Conservation (phyloP, 1,284 basidiomycete species). For the Ustilago xerochloae region DNA sequence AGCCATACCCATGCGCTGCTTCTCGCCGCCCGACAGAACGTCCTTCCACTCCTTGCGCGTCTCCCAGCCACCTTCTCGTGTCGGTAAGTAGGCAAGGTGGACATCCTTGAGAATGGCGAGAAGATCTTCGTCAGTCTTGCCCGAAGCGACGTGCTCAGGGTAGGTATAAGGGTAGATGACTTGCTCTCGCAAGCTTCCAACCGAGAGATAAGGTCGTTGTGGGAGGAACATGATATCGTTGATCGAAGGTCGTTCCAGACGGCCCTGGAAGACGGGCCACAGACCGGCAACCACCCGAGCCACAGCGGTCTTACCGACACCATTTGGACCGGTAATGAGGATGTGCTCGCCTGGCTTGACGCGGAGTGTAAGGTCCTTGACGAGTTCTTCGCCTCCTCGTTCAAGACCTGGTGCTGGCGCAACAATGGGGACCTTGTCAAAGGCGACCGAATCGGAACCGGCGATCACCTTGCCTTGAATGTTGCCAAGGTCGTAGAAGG, state of each 20-base stretch:
- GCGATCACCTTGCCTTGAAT: conserved; percentile 68
- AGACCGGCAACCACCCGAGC: conserved; percentile 89
- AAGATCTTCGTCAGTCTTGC: conserved; percentile 78
- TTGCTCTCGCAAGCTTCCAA: conserved; percentile 88
- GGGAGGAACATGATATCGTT: conserved; percentile 85
- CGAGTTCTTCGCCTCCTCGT: conserved; percentile 75
- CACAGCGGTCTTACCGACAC: conserved; percentile 90
- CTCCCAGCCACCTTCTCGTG: conserved; percentile 80
- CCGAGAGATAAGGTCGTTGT: conserved; percentile 89
- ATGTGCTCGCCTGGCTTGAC: conserved; percentile 85
- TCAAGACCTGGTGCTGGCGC: conserved; percentile 75
- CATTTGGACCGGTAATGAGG: conserved; percentile 87
- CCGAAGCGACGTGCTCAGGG: conserved; percentile 65
- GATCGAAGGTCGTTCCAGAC: conserved; percentile 59
- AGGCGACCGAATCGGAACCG: conserved; percentile 46
- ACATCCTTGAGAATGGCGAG: conserved; percentile 81
- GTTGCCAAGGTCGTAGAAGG: conserved; percentile 65
- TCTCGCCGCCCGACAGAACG: conserved; percentile 84
- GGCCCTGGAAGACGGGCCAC: conserved; percentile 75
- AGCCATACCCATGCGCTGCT: conserved; percentile 74
- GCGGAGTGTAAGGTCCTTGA: conserved; percentile 79
- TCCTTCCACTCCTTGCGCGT: conserved; percentile 91
- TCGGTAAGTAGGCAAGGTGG: conserved; percentile 85
- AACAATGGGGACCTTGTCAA: conserved; percentile 76
- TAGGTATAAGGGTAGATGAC: conserved; percentile 70